phyloP scores from a whole-genome alignment of 208 protist species.

The Tritrichomonas foetus region DNA sequence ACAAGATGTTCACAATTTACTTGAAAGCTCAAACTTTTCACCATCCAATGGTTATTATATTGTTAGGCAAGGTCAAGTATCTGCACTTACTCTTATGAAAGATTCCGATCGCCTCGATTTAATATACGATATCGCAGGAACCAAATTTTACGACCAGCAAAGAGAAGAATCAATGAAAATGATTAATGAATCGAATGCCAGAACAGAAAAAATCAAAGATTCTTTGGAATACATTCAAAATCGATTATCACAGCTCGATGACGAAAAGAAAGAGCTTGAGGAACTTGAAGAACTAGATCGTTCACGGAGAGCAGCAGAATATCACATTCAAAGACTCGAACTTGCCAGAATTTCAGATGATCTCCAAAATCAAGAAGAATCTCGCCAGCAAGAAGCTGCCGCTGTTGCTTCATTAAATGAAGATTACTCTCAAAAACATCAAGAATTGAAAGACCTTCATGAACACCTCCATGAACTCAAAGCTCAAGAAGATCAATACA shows the following conservation, averaged over 20 bases:
- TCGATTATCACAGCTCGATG: background rate
- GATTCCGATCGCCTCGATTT: constrained; percentile 10
- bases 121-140: constrained; percentile 22
- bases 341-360: background rate
- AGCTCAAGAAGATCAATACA: background rate
- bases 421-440: background rate
- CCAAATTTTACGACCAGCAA: constrained; percentile 32
- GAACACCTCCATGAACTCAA: background rate
- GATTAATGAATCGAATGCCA: background rate
- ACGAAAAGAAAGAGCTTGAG: constrained; percentile 28
- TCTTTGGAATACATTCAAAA: constrained; percentile 18
- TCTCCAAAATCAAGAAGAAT: background rate
- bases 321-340: background rate
- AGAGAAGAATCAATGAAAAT: constrained; percentile 17
- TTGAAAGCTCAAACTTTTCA: background rate
- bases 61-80: background rate
- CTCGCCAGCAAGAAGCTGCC: background rate
- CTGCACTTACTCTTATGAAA: background rate
- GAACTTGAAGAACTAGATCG: background rate
- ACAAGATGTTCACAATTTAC: constrained; percentile 11
- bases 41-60: background rate
- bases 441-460: background rate
- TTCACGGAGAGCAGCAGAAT: background rate
- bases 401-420: background rate
- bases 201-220: constrained; percentile 20